A percentile compares a stretch with the other conserved stretches of the same genome.
phyloP scores from a whole-genome alignment of 176 grass and related monocot species.

The Canna indica region DNA sequence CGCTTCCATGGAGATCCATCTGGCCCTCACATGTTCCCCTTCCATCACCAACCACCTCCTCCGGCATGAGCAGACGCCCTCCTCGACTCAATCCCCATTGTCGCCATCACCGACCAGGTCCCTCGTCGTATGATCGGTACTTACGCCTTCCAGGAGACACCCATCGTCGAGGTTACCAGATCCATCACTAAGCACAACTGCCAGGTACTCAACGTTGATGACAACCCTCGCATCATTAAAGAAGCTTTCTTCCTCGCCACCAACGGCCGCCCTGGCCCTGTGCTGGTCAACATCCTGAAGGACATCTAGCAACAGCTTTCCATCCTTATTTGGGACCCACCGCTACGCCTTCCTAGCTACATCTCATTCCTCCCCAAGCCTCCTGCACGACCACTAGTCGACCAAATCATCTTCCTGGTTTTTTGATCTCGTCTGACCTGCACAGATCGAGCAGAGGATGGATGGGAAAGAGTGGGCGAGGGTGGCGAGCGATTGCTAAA shows the following conservation, averaged over 20 bases:
- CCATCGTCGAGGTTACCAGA: slow-evolving; percentile 91
- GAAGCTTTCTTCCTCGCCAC: slow-evolving; percentile 83
- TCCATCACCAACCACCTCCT: slow-evolving; percentile 79
- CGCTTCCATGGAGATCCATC: slow-evolving; percentile 99
- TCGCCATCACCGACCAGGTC: slow-evolving; percentile 89
- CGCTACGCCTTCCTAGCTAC: slow-evolving; percentile 59
- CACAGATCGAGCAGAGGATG: slow-evolving; percentile 37
- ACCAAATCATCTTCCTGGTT: slow-evolving; percentile 73
- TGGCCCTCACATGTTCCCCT: slow-evolving; percentile 86
- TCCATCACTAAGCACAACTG: slow-evolving; percentile 98
- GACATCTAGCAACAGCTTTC: slow-evolving; percentile 93
- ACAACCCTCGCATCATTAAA: slow-evolving; percentile 78
- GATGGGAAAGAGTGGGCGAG: slow-evolving; percentile 48
- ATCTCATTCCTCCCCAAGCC: slow-evolving; percentile 68
- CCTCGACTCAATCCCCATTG: slow-evolving; percentile 86
- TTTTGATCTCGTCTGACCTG: slow-evolving; percentile 6
- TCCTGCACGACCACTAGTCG: slow-evolving; percentile 39
- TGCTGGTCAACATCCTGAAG: slow-evolving; percentile 88
- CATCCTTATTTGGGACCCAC: slow-evolving; percentile 52
- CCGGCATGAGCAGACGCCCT: slow-evolving; percentile 43
- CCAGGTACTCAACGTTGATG: slow-evolving; percentile 64
- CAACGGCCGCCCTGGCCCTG: slow-evolving; percentile 61
- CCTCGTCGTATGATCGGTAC: slow-evolving; percentile 94
- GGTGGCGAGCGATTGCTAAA: slow-evolving; percentile 73
- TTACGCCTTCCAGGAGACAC: slow-evolving; percentile 94